Percentiles rank a stretch among this genome's conserved stretches.
Evolutionary conservation across 2,329 filamentous ascomycete genomes (phyloP).

Genomic region (Trichoderma asperellum): DNA sequence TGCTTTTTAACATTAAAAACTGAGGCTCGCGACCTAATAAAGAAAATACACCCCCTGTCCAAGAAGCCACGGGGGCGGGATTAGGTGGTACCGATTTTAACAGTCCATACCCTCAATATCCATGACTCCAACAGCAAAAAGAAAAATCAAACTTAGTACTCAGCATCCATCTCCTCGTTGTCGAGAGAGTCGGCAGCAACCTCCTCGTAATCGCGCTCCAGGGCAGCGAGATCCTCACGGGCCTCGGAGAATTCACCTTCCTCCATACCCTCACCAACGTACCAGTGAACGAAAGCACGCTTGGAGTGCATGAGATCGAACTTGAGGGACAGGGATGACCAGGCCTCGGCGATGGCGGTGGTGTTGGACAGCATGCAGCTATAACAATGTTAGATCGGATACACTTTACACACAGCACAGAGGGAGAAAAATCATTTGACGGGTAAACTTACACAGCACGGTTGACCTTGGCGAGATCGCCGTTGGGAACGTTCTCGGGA

Average conservation of each 20-base stretch:
- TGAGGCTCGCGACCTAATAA: constrained; percentile 45
- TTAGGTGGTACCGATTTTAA: constrained; percentile 34
- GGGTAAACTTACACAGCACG: constrained; percentile 81
- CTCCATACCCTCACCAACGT: constrained; percentile 99
- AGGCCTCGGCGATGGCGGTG: constrained; percentile 96
- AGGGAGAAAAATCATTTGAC: not conserved
- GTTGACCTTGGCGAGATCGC: constrained; percentile 96
- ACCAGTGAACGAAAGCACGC: constrained; percentile 99
- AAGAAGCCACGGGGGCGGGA: constrained; percentile 38
- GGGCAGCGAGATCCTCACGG: constrained; percentile 94
- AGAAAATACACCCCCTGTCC: constrained; percentile 45
- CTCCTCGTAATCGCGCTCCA: constrained; percentile 99
- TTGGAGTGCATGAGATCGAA: constrained; percentile 99
- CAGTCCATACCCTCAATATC: constrained; percentile 29
- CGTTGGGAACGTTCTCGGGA: constrained; percentile 92
- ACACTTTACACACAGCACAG: no score
- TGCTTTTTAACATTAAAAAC: constrained; percentile 44
- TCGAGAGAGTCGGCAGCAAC: constrained; percentile 93
- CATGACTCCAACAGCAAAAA: constrained; percentile 27
- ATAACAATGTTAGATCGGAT: constrained; percentile 26
- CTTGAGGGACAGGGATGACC: constrained; percentile 94
- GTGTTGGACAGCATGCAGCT: constrained; percentile 99
- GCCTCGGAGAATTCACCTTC: constrained; percentile 99
- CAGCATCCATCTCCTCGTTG: constrained; percentile 82
- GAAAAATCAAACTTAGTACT: constrained; percentile 69